Conservation (phyloP, 2,329 filamentous ascomycete species). For the Verticillium nonalfalfae region DNA sequence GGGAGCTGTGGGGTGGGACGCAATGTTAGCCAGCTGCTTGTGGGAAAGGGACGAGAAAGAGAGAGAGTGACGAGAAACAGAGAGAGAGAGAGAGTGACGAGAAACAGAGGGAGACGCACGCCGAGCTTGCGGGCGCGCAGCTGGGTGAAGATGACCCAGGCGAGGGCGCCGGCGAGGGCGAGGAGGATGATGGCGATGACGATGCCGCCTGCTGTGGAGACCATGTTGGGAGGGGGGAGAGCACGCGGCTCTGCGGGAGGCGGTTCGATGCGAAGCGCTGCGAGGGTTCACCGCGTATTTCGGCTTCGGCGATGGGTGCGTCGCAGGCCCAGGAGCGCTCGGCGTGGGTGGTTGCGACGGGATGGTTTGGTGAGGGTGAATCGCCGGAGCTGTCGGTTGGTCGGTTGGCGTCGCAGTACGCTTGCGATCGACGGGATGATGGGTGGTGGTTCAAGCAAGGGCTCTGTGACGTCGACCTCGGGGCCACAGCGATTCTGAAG, state of each 20-base stretch:
- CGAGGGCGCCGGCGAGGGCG: constrained; percentile 46
- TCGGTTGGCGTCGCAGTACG: background rate
- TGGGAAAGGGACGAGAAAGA: background rate
- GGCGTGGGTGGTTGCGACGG: too few species aligned
- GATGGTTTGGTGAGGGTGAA: background rate
- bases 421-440: background rate
- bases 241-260: too few species aligned
- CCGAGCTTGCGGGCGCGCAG: constrained; percentile 68
- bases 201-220: constrained; percentile 57
- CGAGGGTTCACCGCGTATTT: background rate
- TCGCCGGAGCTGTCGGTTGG: background rate
- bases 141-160: constrained; percentile 67
- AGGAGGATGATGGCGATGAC: constrained; percentile 66
- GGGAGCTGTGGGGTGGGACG: constrained; percentile 48
- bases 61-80: too few species aligned
- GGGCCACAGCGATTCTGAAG: background rate
- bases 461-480: too few species aligned
- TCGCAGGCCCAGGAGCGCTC: background rate
- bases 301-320: background rate
- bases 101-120: constrained; percentile 32
- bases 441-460: too few species aligned
- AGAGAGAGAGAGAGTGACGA: background rate
- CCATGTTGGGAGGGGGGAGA: constrained; percentile 40
- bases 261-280: background rate
- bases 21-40: background rate